Percentiles rank a stretch among this genome's conserved stretches.
Conservation (phyloP, 176 grass and related monocot genomes). For the Ensete glaucum region DNA sequence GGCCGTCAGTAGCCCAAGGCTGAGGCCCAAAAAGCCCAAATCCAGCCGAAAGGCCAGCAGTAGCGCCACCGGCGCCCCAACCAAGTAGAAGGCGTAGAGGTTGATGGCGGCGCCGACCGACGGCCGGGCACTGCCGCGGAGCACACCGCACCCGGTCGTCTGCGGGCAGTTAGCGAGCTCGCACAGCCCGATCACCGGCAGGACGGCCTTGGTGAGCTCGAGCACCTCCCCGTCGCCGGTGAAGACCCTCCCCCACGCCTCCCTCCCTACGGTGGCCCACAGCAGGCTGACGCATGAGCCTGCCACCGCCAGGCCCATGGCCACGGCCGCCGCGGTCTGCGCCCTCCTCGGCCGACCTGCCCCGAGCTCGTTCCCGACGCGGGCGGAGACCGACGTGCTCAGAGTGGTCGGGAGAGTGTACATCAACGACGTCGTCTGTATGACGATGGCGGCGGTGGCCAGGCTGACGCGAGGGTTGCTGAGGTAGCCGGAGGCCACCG, state of each 20-base stretch:
- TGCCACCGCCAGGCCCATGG: slow-evolving; percentile 4
- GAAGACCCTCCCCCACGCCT: slow-evolving; percentile 20
- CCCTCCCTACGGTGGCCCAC: slow-evolving; percentile 5
- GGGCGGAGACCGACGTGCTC: slow-evolving; percentile 10
- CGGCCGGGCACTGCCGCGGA: slow-evolving; percentile 12
- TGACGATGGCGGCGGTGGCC: slow-evolving; percentile 22
- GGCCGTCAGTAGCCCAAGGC: slow-evolving; percentile 18
- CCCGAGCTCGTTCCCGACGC: slow-evolving; percentile 18
- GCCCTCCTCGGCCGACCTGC: slow-evolving; percentile 5
- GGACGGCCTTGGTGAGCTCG: not conserved
- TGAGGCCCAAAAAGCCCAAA: slow-evolving; percentile 7
- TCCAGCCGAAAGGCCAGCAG: slow-evolving; percentile 9
- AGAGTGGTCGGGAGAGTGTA: slow-evolving; percentile 21
- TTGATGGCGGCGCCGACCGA: slow-evolving; percentile 11
- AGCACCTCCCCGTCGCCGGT: slow-evolving; percentile 17
- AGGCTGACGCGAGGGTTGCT: slow-evolving; percentile 4
- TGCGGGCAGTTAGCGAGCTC: slow-evolving; percentile 25
- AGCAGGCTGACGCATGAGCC: slow-evolving; percentile 11
- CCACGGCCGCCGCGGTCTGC: not conserved
- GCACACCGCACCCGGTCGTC: slow-evolving; percentile 23
- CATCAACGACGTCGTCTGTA: slow-evolving; percentile 23
- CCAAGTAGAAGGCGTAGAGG: slow-evolving; percentile 16
- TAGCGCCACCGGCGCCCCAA: slow-evolving; percentile 18
- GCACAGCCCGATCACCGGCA: slow-evolving; percentile 21
- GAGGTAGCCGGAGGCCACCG: slow-evolving; percentile 18